Evolutionary conservation across 2,329 filamentous ascomycete species (phyloP).

Genomic region (Aspergillus sp.): DNA sequence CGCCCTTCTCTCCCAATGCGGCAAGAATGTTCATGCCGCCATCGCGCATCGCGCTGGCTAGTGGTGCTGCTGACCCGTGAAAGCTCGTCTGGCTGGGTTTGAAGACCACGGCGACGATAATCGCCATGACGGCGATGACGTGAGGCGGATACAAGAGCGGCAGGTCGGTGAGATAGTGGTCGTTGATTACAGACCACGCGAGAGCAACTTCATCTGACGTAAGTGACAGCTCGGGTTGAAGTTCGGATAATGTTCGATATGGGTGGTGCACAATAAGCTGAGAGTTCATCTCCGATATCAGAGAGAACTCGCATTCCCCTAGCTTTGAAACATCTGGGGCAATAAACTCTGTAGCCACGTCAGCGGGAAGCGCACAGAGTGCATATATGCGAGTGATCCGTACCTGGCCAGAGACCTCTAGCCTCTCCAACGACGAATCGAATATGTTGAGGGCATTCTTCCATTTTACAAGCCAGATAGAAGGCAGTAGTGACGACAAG

Average conservation of each 20-base stretch:
- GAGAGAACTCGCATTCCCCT: slow-evolving; percentile 89
- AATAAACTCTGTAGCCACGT: slow-evolving; percentile 60
- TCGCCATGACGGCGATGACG: slow-evolving; percentile 80
- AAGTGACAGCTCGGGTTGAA: slow-evolving; percentile 70
- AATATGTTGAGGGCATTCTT: slow-evolving; percentile 96
- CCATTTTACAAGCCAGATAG: slow-evolving; percentile 96
- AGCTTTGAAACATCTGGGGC: slow-evolving; percentile 77
- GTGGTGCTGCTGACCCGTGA: slow-evolving; percentile 34
- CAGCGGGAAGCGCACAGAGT: slow-evolving; percentile 11
- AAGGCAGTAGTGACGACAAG: slow-evolving; percentile 89
- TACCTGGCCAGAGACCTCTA: slow-evolving; percentile 77
- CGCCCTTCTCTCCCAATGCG: slow-evolving; percentile 34
- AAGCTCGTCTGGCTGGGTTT: slow-evolving; percentile 59
- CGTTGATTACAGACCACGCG: slow-evolving; percentile 83
- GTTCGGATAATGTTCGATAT: slow-evolving; percentile 74
- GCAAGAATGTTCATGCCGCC: slow-evolving; percentile 38
- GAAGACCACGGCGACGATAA: slow-evolving; percentile 80
- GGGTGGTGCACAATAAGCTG: slow-evolving; percentile 90
- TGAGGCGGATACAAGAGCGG: slow-evolving; percentile 84
- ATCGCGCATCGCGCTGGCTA: slow-evolving; percentile 40
- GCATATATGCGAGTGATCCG: slow-evolving; percentile 16
- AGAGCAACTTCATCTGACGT: slow-evolving; percentile 76
- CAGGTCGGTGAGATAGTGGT: slow-evolving; percentile 90
- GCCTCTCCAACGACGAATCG: slow-evolving; percentile 85
- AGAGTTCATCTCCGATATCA: slow-evolving; percentile 88